These are phyloP conservation scores for Syzygium jambos DNA, from an alignment of 345 rosid genomes.

Conservation along the genomic window DNA sequence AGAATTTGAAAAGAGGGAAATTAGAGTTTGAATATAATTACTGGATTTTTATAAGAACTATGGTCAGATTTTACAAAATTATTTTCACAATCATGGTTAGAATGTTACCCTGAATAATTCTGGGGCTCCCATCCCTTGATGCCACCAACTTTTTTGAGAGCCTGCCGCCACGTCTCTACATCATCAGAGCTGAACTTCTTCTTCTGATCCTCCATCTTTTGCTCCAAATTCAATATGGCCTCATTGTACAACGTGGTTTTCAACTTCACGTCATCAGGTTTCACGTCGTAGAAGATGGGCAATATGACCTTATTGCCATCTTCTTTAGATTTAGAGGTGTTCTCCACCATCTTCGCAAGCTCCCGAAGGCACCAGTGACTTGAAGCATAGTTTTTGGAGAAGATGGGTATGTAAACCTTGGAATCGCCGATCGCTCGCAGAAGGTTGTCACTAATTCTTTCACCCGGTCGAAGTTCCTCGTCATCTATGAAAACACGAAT, in stretches of 20 bases:
- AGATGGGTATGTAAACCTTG: background rate
- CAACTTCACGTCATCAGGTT: too few relatives aligned
- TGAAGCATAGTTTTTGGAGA: background rate
- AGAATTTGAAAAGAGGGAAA: too few relatives aligned
- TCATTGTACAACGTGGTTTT: too few relatives aligned
- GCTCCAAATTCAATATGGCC: too few relatives aligned
- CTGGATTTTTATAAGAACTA: background rate
- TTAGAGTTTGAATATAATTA: too few relatives aligned
- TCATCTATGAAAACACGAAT: background rate
- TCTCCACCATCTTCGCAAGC: too few relatives aligned
- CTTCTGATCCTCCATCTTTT: too few relatives aligned
- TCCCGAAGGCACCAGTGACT: background rate
- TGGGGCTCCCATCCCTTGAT: background rate
- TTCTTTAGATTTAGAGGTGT: too few relatives aligned
- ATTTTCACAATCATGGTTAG: background rate
- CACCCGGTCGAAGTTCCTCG: background rate
- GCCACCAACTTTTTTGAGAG: background rate
- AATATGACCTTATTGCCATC: background rate
- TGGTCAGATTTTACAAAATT: background rate
- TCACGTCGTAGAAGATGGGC: too few relatives aligned
- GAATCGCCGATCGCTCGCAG: rapidly evolving
- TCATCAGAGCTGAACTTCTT: background rate
- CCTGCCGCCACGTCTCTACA: background rate
- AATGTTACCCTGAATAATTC: background rate
- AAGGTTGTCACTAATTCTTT: background rate